Evolutionary conservation across 257 asterid genomes (phyloP).

Genomic region (Nicotiana undulata): DNA sequence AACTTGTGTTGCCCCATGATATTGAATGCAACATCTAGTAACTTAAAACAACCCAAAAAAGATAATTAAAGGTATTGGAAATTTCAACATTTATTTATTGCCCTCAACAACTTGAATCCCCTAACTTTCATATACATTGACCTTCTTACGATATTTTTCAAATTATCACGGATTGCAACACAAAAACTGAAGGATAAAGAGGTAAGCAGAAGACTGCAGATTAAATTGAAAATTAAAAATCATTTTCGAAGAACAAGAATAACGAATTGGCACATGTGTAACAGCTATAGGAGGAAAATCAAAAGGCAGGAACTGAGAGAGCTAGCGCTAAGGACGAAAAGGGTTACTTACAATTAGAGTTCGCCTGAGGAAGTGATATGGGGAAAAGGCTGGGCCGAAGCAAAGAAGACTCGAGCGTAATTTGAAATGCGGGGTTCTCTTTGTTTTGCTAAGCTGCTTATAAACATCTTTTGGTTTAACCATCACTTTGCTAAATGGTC

Average conservation of each 20-base stretch:
- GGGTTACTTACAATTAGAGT: neutral
- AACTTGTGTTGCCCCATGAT: neutral
- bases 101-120: neutral
- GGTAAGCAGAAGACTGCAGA: neutral
- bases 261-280: neutral
- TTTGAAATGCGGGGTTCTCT: neutral
- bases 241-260: neutral
- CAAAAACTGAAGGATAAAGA: neutral
- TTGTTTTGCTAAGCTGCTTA: no score
- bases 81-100: neutral
- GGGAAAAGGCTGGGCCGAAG: neutral
- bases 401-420: neutral
- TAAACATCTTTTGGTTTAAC: no score
- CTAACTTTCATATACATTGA: neutral
- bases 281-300: neutral
- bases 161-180: neutral
- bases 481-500: no score
- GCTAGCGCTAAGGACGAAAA: neutral
- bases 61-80: no score
- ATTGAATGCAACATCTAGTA: neutral
- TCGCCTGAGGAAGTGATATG: neutral
- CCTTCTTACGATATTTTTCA: neutral
- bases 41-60: no score
- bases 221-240: neutral
- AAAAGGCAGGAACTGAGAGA: neutral